Base-by-base conservation (phyloP, 148 eudicot genomes). In the Pharnaceum exiguum region DNA sequence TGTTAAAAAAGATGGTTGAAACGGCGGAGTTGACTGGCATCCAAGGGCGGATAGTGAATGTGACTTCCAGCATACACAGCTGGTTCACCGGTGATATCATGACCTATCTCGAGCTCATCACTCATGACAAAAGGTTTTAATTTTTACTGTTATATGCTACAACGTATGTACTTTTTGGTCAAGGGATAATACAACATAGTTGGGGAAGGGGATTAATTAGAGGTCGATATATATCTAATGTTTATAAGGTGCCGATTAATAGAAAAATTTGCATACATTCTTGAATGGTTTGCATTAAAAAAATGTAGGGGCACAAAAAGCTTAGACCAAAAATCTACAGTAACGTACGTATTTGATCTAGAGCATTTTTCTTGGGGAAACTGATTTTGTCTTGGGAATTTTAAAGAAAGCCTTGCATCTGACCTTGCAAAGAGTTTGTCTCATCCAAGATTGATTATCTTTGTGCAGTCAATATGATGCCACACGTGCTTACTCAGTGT, bases 401-500 rank as follows among this genome's bases (percentile, higher is more conserved):
- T 3, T 7, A 17, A 43, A 43, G 6, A 43, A 17, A 43, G n/a
- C n/a, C n/a, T n/a, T 7, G 47, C 26, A 0, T 45, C 49, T 45
- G 47, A 43, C 49, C 31, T 60, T 12, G 18, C 12, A 4, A 53
- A 11, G 28, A 19, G 21, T 7, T 53, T 32, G 52, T 23, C 13
- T 61, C 12, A 8, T 21, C 2, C 1, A 10, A 10, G 2, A 24
- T 33, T 2, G 7, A 35, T 19, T 63, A 3, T 57, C 1, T 45
- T 10, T 65, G 1, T 26, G 17, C 77, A 84, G 90, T 48, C 40
- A 77, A 15, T 91, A 91, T 70, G 87, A 91, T 60, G 87, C 87
- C 10, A 82, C 97, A 68, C 95, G 97, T 71, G 97, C 97, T 7
- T 91, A 91, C 71, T 83, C 96, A 51, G 77, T 87, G 55, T 91